Conservation (phyloP, 148 eudicot species). For the Rhododendron griersonianum region DNA sequence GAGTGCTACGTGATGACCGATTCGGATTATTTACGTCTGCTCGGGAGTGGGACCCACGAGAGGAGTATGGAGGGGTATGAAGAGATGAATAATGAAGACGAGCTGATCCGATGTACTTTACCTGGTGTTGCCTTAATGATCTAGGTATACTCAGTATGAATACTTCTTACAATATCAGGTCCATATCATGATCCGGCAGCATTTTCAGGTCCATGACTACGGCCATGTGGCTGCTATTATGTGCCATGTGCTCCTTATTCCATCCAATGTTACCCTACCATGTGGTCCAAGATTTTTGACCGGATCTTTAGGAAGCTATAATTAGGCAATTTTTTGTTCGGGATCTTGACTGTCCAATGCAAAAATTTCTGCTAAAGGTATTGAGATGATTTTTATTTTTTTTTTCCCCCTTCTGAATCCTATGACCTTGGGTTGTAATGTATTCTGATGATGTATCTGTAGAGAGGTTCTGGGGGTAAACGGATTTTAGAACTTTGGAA, state of each 20-base stretch:
- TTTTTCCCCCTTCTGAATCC: not conserved
- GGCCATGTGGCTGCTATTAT: not conserved
- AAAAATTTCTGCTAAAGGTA: not conserved
- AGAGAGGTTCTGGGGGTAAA: not conserved
- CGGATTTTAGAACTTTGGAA: not conserved
- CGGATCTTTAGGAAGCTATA: not conserved
- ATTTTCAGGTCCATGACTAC: not conserved
- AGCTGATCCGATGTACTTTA: not conserved
- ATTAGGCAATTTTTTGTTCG: not conserved
- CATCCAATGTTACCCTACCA: not conserved
- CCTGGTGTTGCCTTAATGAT: not conserved
- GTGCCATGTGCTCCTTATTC: constrained; percentile 8
- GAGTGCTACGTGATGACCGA: not conserved
- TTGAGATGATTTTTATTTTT: not conserved
- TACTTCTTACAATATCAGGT: not conserved
- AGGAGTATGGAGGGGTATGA: not conserved
- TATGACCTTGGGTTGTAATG: not conserved
- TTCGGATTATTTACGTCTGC: too few species aligned
- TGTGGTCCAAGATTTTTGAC: not conserved
- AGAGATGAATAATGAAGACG: not conserved
- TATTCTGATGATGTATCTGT: not conserved
- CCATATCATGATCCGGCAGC: not conserved
- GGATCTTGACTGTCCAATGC: not conserved
- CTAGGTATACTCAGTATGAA: not conserved
- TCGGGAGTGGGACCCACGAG: not conserved